Percentiles rank a stretch among this genome's conserved stretches.
Evolutionary conservation across 139 green algal genomes (phyloP).

Genomic region (Ettlia oleoabundans): DNA sequence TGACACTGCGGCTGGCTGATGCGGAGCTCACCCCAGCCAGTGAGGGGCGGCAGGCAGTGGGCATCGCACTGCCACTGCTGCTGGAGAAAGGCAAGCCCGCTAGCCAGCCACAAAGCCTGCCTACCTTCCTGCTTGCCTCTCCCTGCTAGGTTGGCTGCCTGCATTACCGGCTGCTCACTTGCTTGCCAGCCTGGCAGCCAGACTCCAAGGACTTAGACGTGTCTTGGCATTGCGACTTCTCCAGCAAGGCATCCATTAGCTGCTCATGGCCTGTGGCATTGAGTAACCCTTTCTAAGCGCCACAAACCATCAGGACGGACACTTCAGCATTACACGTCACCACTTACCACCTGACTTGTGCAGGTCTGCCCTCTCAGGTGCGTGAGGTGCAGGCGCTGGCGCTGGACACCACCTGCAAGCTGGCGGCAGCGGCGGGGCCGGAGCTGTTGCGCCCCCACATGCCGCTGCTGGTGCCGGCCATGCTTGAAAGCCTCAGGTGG

Average conservation of each 20-base stretch:
- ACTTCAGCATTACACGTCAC: not conserved
- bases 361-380: conserved; percentile 24
- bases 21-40: conserved; percentile 44
- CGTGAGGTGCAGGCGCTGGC: conserved; percentile 62
- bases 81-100: conserved; percentile 60
- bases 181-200: no score
- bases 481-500: conserved; percentile 84
- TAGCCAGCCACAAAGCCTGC: no score
- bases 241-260: no score
- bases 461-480: conserved; percentile 66
- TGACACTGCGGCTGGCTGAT: conserved; percentile 80
- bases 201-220: no score
- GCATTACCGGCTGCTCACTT: no score
- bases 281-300: no score
- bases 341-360: not conserved
- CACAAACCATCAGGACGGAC: not conserved
- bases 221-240: no score
- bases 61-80: conserved; percentile 70
- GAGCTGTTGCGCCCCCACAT: conserved; percentile 64
- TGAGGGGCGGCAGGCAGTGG: conserved; percentile 57
- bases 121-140: not conserved
- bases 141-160: no score
- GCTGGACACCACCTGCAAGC: conserved; percentile 58
- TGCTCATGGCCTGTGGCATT: no score
- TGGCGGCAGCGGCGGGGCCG: conserved; percentile 52